Percentiles rank a stretch among this genome's conserved stretches.
These are phyloP conservation scores for Elongisporangium prolatum DNA, from an alignment of 352 stramenopile genomes.

Conservation along the genomic window DNA sequence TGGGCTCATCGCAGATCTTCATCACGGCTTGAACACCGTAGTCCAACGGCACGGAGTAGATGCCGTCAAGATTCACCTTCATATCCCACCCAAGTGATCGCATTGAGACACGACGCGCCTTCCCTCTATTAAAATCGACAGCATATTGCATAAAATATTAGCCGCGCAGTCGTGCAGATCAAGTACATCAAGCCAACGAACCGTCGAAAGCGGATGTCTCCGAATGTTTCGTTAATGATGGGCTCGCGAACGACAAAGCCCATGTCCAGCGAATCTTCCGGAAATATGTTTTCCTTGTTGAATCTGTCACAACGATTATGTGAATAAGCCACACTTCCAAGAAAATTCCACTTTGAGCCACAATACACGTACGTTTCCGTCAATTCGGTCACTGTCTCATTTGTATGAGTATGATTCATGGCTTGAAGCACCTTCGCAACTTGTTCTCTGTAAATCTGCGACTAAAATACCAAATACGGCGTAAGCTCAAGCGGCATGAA, in stretches of 20 bases:
- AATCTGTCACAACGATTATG: constrained; percentile 41
- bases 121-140: constrained; percentile 40
- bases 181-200: constrained; percentile 15
- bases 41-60: constrained; percentile 84
- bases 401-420: constrained; percentile 86
- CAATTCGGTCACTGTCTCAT: constrained; percentile 84
- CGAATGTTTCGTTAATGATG: constrained; percentile 89
- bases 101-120: constrained; percentile 82
- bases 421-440: constrained; percentile 76
- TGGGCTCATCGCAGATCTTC: constrained; percentile 84
- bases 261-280: constrained; percentile 82
- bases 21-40: constrained; percentile 88
- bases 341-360: background rate
- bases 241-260: constrained; percentile 83
- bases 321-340: background rate
- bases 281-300: constrained; percentile 83
- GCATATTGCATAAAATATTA: background rate
- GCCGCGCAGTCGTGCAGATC: background rate
- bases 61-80: constrained; percentile 84
- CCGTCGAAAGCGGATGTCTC: constrained; percentile 85
- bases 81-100: constrained; percentile 87
- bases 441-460: constrained; percentile 83
- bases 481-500: constrained; percentile 5
- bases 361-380: constrained; percentile 63
- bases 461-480: constrained; percentile 29